Conservation (phyloP, 2,329 filamentous ascomycete genomes). For the Fusarium veterinarium region DNA sequence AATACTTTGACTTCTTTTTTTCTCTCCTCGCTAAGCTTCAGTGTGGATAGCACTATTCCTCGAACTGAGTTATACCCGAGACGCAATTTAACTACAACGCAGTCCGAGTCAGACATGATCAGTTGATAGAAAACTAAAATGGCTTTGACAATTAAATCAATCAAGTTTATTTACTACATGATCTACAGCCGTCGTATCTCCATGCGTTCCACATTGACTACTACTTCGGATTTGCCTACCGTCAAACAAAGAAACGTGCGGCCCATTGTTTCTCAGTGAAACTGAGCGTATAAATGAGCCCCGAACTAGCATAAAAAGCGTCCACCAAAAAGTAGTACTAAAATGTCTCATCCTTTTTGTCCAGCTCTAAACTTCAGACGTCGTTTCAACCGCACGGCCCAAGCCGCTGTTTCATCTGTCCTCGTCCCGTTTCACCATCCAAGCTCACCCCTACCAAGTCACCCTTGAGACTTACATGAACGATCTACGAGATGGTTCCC, state of each 20-base stretch:
- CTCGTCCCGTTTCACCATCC: conserved; percentile 32
- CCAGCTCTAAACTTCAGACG: neutral
- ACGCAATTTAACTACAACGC: conserved; percentile 11
- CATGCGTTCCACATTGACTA: neutral
- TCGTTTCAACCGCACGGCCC: conserved; percentile 26
- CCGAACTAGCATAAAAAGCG: neutral
- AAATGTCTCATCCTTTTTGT: neutral
- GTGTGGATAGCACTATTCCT: conserved; percentile 5
- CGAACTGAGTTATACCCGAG: conserved; percentile 3
- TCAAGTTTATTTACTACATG: neutral
- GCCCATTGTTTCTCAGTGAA: conserved; percentile 7
- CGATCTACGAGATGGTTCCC: conserved; percentile 1
- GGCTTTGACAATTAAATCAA: neutral
- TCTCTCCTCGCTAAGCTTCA: neutral
- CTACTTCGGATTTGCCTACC: conserved; percentile 12
- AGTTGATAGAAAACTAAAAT: neutral
- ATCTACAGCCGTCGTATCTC: neutral
- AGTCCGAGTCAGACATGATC: neutral
- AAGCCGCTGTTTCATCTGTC: conserved; percentile 21
- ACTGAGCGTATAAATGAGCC: conserved; percentile 1
- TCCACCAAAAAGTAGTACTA: neutral
- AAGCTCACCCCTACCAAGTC: neutral
- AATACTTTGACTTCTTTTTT: neutral
- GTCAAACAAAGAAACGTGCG: conserved; percentile 5
- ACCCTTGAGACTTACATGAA: neutral